Percentiles rank a stretch among this genome's conserved stretches.
Evolutionary conservation across 1,139 yeast genomes (phyloP).

Genomic region (Debaryomycetaceae sp.): DNA sequence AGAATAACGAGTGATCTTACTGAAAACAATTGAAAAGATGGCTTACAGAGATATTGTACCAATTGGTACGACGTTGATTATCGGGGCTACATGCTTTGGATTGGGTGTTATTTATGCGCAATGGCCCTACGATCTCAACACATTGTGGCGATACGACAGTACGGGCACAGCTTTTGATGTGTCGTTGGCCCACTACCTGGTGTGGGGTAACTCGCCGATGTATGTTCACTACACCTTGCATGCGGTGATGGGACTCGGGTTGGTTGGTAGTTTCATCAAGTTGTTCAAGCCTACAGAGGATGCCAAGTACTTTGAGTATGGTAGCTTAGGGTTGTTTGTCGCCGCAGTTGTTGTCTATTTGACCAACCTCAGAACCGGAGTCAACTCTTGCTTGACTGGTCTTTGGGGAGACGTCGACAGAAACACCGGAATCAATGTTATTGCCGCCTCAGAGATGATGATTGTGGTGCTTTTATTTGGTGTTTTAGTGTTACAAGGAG

Average conservation of each 20-base stretch:
- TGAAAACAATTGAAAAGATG: conserved; percentile 9
- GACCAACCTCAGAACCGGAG: conserved; percentile 83
- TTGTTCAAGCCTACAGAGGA: conserved; percentile 84
- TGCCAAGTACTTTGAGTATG: conserved; percentile 85
- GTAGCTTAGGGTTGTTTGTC: conserved; percentile 68
- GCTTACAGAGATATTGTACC: conserved; percentile 48
- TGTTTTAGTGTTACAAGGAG: conserved; percentile 77
- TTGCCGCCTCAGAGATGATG: conserved; percentile 87
- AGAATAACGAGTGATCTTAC: no score
- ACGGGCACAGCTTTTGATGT: conserved; percentile 51
- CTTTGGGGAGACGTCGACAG: conserved; percentile 93
- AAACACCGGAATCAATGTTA: conserved; percentile 81
- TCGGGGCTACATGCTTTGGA: conserved; percentile 62
- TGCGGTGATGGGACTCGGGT: conserved; percentile 55
- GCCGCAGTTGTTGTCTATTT: conserved; percentile 73
- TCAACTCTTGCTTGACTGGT: conserved; percentile 63
- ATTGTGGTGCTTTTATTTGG: conserved; percentile 70
- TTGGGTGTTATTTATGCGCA: conserved; percentile 77
- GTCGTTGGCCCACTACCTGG: conserved; percentile 70
- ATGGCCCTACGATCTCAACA: conserved; percentile 75
- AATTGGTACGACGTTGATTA: conserved; percentile 45
- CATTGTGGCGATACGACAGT: conserved; percentile 63
- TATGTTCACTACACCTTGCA: conserved; percentile 62
- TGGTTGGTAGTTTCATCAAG: conserved; percentile 71
- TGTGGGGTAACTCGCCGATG: conserved; percentile 65